Evolutionary conservation across 108 stramenopile genomes (phyloP), one percentile per base, ranked within the genome.

Genomic region (Cafeteria roenbergensis): DNA sequence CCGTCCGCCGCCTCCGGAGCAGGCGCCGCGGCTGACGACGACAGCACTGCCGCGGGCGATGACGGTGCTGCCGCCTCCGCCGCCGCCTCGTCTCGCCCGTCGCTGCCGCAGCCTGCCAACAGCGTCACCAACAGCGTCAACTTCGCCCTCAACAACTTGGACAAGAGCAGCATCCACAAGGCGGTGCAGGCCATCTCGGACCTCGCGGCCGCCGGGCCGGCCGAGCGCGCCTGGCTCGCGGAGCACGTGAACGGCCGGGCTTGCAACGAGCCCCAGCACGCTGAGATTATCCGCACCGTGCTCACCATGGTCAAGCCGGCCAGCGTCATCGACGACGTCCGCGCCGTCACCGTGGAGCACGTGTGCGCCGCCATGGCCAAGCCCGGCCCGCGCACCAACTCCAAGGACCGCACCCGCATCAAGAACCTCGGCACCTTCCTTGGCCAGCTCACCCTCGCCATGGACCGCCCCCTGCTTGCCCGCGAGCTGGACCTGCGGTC

Each of bases 341-440:
- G 93, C 24, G 70, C 80, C 8, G 90, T 88, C 71, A 91, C 90
- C 34, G 89, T 92, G 67, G 78, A 86, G 24, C 91, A 94, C 62
- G 89, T 96, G 51, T 88, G 91, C 8, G 90, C 87, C 68, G 77
- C 91, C 21, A 78, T 99, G 62, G 81, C 88, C 0, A 92, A 90
- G 34, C 80, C 85, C 33, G 92, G 91, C 70, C 97, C 97, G 50
- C 91, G 90, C 4, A 93, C 92, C 25, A 91, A 89, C 14, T 93
- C 92, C 1, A 82, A 85, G 30, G 94, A 99, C 70, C 85, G 97
- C 29, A 90, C 89, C 63, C 74, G 94, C 60, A 78, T 99, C 70
- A 95, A 96, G 78, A 95, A 95, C 73, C 84, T 99, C 27, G 97
- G 97, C 29, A 89, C 87, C 48, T 99, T 94, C 94, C 82, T 99